phyloP scores from a whole-genome alignment of 257 asterid species.

The Nicotiana undulata region DNA sequence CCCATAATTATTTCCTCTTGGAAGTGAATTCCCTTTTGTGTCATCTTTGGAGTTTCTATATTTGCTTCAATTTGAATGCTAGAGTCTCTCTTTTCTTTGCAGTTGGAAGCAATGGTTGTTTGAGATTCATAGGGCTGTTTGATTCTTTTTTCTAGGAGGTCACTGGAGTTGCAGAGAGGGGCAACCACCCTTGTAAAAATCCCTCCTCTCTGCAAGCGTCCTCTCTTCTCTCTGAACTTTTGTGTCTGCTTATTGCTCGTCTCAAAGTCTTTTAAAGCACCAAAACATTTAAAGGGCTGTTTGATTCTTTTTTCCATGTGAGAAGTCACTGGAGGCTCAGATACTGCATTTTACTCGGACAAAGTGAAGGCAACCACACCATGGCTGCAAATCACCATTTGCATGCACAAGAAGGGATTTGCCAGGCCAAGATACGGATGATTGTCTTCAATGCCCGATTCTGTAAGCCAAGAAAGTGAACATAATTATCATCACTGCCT shows the following conservation, averaged over 20 bases:
- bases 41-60: no score
- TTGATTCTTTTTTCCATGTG: background rate
- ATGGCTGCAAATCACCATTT: conserved; percentile 13
- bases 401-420: background rate
- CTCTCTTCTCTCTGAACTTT: no score
- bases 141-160: background rate
- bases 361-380: conserved; percentile 5
- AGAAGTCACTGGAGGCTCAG: background rate
- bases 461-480: background rate
- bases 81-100: no score
- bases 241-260: no score
- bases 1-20: no score
- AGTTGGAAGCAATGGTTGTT: no score
- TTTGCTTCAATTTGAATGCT: no score
- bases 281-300: background rate
- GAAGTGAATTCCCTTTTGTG: no score
- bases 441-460: background rate
- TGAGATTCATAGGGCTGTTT: conserved; percentile 1
- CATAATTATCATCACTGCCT: background rate
- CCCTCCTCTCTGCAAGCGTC: background rate
- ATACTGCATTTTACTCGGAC: background rate
- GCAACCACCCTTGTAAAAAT: conserved; percentile 14
- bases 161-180: conserved; percentile 14
- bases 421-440: background rate
- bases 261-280: no score